These are phyloP conservation scores for Prunella vulgaris DNA, from an alignment of 257 asterid species.

Conservation along the genomic window DNA sequence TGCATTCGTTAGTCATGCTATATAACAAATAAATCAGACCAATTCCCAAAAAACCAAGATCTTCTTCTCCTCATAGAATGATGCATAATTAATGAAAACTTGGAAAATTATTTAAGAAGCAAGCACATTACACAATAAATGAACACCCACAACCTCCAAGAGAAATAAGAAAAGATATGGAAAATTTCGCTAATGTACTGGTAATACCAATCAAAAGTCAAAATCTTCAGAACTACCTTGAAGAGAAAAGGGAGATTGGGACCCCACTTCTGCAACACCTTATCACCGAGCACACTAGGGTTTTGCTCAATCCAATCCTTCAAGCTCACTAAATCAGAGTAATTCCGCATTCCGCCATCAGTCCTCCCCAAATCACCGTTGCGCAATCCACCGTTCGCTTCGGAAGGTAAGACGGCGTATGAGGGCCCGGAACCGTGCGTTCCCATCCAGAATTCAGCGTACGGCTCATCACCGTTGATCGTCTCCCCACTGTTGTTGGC, in stretches of 20 bases:
- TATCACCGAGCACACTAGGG: slow-evolving; percentile 70
- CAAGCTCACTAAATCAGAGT: slow-evolving; percentile 36
- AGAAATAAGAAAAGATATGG: not conserved
- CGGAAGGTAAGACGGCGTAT: slow-evolving; percentile 25
- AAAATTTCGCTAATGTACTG: not conserved
- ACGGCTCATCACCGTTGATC: slow-evolving; percentile 41
- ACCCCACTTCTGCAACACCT: slow-evolving; percentile 69
- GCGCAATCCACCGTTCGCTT: slow-evolving; percentile 18
- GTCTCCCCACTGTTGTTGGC: slow-evolving; percentile 43
- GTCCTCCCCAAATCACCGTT: slow-evolving; percentile 18
- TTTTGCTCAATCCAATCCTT: slow-evolving; percentile 76
- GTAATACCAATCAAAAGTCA: not conserved
- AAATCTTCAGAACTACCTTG: slow-evolving; percentile 46
- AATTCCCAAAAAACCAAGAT: not conserved
- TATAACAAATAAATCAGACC: not conserved
- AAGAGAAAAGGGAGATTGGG: slow-evolving; percentile 78
- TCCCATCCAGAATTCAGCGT: slow-evolving; percentile 95
- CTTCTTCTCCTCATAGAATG: not conserved
- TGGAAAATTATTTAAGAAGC: not conserved
- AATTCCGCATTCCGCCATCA: slow-evolving; percentile 11
- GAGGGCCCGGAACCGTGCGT: slow-evolving; percentile 88
- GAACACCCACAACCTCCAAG: not conserved
- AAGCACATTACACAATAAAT: too few relatives aligned
- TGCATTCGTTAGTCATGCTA: not conserved
- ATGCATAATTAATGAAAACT: not conserved